Evolutionary conservation across 306 rosid genomes (phyloP), one percentile per base, ranked within the genome.

Genomic region (Inga oerstediana): DNA sequence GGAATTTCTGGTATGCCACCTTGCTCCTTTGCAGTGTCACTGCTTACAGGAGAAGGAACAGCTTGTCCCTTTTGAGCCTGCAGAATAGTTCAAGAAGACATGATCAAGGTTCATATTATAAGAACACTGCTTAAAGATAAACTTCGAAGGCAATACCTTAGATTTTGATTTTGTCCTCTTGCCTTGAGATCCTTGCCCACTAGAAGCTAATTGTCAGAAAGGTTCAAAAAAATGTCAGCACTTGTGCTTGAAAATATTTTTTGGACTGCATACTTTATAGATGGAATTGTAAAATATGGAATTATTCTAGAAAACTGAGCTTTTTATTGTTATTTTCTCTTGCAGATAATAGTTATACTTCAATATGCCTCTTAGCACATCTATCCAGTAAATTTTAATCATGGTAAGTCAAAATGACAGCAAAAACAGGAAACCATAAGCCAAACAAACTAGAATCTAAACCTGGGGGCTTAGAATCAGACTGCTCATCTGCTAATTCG

Each of bases 141-240:
- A 75, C 76, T 65, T 34, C 70, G 72, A 30, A 48, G 58, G 64
- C 61, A 84, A 84, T 89, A 96, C 99, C 98, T 89, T 90, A 75
- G 83, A 81, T 90, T 89, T 92, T 79, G 88, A 77, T 89, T 85
- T 91, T 73, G 88, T 76, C 80, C 72, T 88, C 89, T 89, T 94
- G 77, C 89, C 89, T 90, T 90, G 89, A 85, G 99, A 91, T 85
- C 91, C 97, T 92, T 94, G 90, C 75, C 93, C 98, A 89, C 90
- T 96, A 80, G 94, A 79, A 82, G 92, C 97, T 94, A 90, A 82
- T 83, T 64, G 51, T 74, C 1, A 74, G 44, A 80, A 80, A 82
- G 43, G 58, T 78, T 32, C 76, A 83, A 66, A 85, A 73, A 81
- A 77, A 39, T 54, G 74, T 88, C 64, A 84, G 90, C 83, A 85